A percentile compares a stretch with the other conserved stretches of the same genome.
phyloP scores from a whole-genome alignment of 495 filamentous ascomycete species.

The Hapsidospora chrysogenum region DNA sequence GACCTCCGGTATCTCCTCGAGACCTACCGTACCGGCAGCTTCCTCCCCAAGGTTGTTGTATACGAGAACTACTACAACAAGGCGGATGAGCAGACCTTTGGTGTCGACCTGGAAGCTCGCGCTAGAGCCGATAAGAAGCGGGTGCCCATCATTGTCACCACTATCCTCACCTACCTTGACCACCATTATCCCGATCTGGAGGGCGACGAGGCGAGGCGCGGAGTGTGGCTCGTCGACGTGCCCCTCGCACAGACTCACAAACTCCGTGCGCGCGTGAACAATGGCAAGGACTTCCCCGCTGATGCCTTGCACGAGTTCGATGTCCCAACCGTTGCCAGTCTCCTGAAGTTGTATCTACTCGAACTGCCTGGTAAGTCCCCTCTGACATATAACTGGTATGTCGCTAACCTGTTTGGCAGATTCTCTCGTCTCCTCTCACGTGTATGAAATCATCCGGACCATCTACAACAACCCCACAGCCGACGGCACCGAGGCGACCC shows the following conservation, averaged over 20 bases:
- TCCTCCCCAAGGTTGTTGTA: constrained; percentile 74
- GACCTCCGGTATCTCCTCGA: constrained; percentile 94
- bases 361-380: constrained; percentile 73
- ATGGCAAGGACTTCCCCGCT: constrained; percentile 62
- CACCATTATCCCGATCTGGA: constrained; percentile 95
- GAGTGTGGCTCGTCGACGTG: constrained; percentile 88
- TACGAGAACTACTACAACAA: constrained; percentile 99
- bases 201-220: constrained; percentile 82
- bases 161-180: constrained; percentile 84
- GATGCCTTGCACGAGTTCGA: constrained; percentile 75
- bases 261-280: constrained; percentile 68
- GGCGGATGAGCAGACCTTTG: constrained; percentile 94
- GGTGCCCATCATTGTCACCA: constrained; percentile 84
- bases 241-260: constrained; percentile 74
- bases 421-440: constrained; percentile 91
- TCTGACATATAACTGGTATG: background rate
- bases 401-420: constrained; percentile 33
- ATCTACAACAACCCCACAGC: constrained; percentile 80
- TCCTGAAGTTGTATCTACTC: constrained; percentile 87
- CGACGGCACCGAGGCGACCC: constrained; percentile 46
- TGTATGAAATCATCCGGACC: constrained; percentile 97
- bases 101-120: constrained; percentile 87
- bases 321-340: constrained; percentile 81
- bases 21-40: constrained; percentile 90
- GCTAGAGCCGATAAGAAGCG: constrained; percentile 88